phyloP scores from a whole-genome alignment of 192 early-diverging fungal species.

The Coemansia sp. region DNA sequence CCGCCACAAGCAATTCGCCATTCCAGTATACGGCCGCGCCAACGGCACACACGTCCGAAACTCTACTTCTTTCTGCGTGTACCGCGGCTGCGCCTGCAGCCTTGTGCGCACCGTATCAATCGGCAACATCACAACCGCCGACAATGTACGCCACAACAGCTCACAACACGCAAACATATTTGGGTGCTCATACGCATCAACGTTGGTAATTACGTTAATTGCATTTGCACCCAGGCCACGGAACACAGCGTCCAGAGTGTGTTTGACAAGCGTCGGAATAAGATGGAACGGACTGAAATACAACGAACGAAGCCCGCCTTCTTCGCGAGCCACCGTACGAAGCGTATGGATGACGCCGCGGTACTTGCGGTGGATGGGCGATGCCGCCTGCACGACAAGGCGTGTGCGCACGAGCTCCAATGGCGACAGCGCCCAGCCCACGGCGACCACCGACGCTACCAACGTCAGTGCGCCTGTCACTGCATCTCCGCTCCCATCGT shows the following conservation, averaged over 20 bases:
- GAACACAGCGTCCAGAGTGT: slow-evolving; percentile 72
- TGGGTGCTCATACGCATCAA: slow-evolving; percentile 62
- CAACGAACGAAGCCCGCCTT: slow-evolving; percentile 68
- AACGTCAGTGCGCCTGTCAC: slow-evolving; percentile 66
- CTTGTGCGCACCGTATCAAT: slow-evolving; percentile 85
- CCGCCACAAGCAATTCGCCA: slow-evolving; percentile 65
- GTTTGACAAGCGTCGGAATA: slow-evolving; percentile 77
- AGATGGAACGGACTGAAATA: slow-evolving; percentile 70
- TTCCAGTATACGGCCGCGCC: slow-evolving; percentile 65
- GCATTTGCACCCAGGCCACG: slow-evolving; percentile 65
- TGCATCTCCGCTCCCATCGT: slow-evolving; percentile 70
- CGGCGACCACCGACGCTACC: slow-evolving; percentile 69
- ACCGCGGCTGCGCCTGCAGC: slow-evolving; percentile 78
- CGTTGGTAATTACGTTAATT: slow-evolving; percentile 62
- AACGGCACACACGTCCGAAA: slow-evolving; percentile 66
- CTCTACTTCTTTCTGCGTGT: slow-evolving; percentile 16
- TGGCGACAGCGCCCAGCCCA: slow-evolving; percentile 82
- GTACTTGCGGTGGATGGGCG: slow-evolving; percentile 79
- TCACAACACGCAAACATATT: slow-evolving; percentile 60
- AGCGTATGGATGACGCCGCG: slow-evolving; percentile 76
- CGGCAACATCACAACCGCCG: slow-evolving; percentile 76
- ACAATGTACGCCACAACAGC: slow-evolving; percentile 67
- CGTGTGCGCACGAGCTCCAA: slow-evolving; percentile 89
- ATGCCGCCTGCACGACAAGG: slow-evolving; percentile 79
- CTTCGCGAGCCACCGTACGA: slow-evolving; percentile 72